phyloP scores from a whole-genome alignment of 768 basidiomycete species.

The Obba rivulosa region DNA sequence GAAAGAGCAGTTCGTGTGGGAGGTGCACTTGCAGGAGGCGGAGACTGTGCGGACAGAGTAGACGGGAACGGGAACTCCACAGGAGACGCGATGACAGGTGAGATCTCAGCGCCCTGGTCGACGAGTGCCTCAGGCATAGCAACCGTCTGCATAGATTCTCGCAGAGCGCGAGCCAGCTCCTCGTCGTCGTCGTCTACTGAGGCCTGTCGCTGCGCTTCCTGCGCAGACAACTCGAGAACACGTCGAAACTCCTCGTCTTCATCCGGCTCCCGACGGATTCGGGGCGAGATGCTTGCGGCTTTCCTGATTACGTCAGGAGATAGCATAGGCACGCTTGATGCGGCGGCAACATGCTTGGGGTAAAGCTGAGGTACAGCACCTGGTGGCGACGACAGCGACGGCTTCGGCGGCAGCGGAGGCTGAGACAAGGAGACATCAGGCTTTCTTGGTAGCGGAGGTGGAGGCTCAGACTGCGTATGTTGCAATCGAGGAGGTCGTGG shows the following conservation, averaged over 20 bases:
- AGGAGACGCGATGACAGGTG: background rate
- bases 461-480: conserved; percentile 12
- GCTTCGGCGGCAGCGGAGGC: conserved; percentile 21
- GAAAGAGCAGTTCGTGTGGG: too few relatives aligned
- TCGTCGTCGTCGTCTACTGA: conserved; percentile 45
- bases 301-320: background rate
- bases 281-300: conserved; percentile 5
- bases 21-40: background rate
- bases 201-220: conserved; percentile 5
- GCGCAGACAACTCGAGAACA: conserved; percentile 16
- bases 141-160: conserved; percentile 37
- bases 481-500: conserved; percentile 1
- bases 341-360: conserved; percentile 30
- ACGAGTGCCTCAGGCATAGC: background rate
- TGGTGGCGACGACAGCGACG: conserved; percentile 6
- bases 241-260: conserved; percentile 11
- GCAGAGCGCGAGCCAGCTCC: conserved; percentile 58
- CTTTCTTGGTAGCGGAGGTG: conserved; percentile 17
- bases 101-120: background rate
- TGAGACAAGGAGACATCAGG: conserved; percentile 8
- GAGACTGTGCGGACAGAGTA: background rate
- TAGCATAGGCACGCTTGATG: background rate
- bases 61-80: background rate
- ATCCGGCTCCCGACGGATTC: background rate
- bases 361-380: conserved; percentile 31